A percentile compares a stretch with the other conserved stretches of the same genome.
These are phyloP conservation scores for Fagopyrum esculentum DNA, from an alignment of 148 eudicot species.

Conservation along the genomic window DNA sequence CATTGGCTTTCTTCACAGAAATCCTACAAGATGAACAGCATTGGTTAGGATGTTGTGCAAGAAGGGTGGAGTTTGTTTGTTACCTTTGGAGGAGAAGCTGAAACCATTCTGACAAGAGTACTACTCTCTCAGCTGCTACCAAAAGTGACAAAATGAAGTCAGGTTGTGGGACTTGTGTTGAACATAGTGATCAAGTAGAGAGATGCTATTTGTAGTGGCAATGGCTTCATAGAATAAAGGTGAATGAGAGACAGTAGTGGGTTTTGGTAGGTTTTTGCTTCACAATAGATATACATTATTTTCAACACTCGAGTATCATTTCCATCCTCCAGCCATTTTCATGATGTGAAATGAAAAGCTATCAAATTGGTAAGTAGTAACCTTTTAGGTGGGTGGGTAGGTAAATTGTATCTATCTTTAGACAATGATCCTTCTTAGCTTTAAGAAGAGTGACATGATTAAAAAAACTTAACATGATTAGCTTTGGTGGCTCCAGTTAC, in stretches of 20 bases:
- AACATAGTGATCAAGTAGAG: slow-evolving; percentile 17
- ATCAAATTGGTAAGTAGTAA: neutral
- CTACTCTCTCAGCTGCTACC: neutral
- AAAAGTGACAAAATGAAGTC: neutral
- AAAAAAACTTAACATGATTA: neutral
- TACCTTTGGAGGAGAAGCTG: slow-evolving; percentile 30
- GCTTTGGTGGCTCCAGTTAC: neutral
- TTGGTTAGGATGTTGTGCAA: neutral
- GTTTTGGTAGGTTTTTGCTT: neutral
- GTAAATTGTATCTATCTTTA: slow-evolving; percentile 8
- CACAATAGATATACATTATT: neutral
- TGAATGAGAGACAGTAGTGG: neutral
- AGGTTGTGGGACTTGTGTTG: slow-evolving; percentile 18
- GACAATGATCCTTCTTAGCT: neutral
- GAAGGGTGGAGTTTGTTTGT: neutral
- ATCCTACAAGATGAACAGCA: slow-evolving; percentile 25
- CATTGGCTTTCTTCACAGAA: slow-evolving; percentile 23
- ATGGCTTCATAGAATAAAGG: slow-evolving; percentile 19
- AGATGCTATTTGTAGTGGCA: slow-evolving; percentile 29
- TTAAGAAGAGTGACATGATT: slow-evolving; percentile 2
- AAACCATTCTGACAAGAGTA: slow-evolving; percentile 29
- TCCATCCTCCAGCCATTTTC: neutral
- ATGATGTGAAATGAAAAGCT: neutral
- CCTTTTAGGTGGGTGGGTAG: slow-evolving; percentile 11
- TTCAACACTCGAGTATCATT: neutral